Evolutionary conservation across 1,284 basidiomycete genomes (phyloP).

Genomic region (Abortiporus biennis): DNA sequence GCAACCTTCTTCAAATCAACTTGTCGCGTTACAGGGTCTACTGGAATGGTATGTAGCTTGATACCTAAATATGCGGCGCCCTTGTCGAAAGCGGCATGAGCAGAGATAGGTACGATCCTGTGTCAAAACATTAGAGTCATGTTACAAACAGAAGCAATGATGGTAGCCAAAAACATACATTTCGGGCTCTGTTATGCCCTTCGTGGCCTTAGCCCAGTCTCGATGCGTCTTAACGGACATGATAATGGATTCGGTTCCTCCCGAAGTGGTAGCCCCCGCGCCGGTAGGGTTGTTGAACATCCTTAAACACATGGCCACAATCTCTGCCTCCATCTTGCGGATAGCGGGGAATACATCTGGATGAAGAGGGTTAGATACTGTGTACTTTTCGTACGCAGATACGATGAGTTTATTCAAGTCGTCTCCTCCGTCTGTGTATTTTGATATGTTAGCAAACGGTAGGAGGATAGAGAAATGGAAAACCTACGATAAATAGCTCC

Average conservation of each 20-base stretch:
- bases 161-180: conserved; percentile 50
- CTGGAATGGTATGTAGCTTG: conserved; percentile 86
- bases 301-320: conserved; percentile 89
- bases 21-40: conserved; percentile 78
- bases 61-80: conserved; percentile 88
- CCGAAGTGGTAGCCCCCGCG: conserved; percentile 90
- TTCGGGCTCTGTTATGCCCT: conserved; percentile 89
- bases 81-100: conserved; percentile 96
- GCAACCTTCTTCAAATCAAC: conserved; percentile 75
- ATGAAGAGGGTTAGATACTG: conserved; percentile 87
- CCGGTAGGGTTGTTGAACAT: conserved; percentile 84
- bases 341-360: conserved; percentile 94
- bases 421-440: conserved; percentile 67
- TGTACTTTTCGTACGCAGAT: conserved; percentile 65
- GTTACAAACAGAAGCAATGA: too few relatives aligned
- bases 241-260: conserved; percentile 94
- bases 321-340: conserved; percentile 96
- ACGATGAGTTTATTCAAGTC: conserved; percentile 73
- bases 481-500: conserved; percentile 84
- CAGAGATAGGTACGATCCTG: conserved; percentile 81
- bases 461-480: too few relatives aligned
- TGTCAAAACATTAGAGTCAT: too few relatives aligned
- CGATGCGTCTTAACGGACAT: conserved; percentile 94
- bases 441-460: background rate
- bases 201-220: conserved; percentile 84